Evolutionary conservation across 495 filamentous ascomycete species (phyloP), one percentile per base, ranked within the genome.

Genomic region (Bathelium albidoporum): DNA sequence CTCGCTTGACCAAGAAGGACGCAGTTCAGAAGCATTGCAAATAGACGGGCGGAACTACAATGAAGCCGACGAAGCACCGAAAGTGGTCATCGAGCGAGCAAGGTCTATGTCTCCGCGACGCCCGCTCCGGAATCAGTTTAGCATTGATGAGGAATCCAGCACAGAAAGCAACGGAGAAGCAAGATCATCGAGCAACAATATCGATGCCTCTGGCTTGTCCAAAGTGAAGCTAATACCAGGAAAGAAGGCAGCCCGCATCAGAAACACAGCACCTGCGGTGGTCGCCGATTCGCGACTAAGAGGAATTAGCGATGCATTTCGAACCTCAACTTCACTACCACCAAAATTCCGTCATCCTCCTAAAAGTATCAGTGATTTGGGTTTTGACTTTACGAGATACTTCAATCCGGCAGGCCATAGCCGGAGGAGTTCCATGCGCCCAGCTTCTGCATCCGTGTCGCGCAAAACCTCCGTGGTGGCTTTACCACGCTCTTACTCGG

Each of bases 371-470:
- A 66, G 67, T n/a, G 77, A 81, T 61, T 53, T 81, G 10, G 76
- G 79, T 2, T 65, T 69, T 5, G 78, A 78, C 63, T 82, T 79
- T 62, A 79, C 78, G 14, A 65, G 79, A 61, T 82, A 81, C 73
- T 73, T 71, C 72, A 71, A 67, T 68, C 68, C 73, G 16, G 49
- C 49, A 29, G 49, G 49, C 20, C 24, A 29, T 29, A 55, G 49
- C 20, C 49, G 49, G 7, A 55, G 24, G 24, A 55, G 29, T 29
- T 55, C 49, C 10, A 55, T 24, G 22, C 26, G 29, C 24, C 49
- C 49, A 55, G 49, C 16, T 7, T 55, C 20, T 29, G 20, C 24
- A 10, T 9, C 24, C 20, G 49, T 7, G 16, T 55, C 49, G 24
- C 49, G 49, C 20, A 55, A 55, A 29, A 11, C 22, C 16, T 55